Evolutionary conservation across 768 basidiomycete genomes (phyloP), one percentile per base, ranked within the genome.

Genomic region (Kwoniella bestiolae): DNA sequence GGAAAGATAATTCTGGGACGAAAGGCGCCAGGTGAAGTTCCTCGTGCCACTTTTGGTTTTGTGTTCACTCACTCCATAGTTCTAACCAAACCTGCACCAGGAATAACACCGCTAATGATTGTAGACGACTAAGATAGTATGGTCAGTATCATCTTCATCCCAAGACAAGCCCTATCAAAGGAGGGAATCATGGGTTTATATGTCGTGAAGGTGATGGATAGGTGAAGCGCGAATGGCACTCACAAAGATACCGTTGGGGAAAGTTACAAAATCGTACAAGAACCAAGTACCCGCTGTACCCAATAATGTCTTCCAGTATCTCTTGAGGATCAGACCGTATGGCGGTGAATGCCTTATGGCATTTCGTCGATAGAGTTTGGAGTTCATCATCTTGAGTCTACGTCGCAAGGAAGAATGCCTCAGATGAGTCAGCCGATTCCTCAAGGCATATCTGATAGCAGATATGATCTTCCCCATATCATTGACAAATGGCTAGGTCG

Each of bases 261-360:
- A 90, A 4, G 87, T 87, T 31, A 90, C 86, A 63, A 89, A 89
- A 79, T 90, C 89, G 70, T 90, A 89, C 38, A 68, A 28, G 60
- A 71, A 55, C 89, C 89, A 91, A 47, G 89, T 87, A 16, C 88
- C 89, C 63, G 86, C 87, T 5, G 89, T 91, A 9, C 90, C 90
- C 57, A 89, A 86, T 21, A 91, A 80, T 5, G 86, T 55, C 66
- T 81, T 85, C 89, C 90, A 90, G 77, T 90, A 91, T 23, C 85
- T 81, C 74, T 84, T 86, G 57, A 89, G 1, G 11, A 87, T 85
- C 25, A 90, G 82, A 62, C 68, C 64, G 74, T 91, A 90, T 12
- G 69, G 75, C 16, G 63, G 44, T 28, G 31, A 67, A 3, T 86
- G 83, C 71, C 89, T 87, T 66, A 90, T 89, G 6, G 89, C 89